Evolutionary conservation across 1,284 basidiomycete genomes (phyloP).

Genomic region (Pseudozyma hubeiensis): DNA sequence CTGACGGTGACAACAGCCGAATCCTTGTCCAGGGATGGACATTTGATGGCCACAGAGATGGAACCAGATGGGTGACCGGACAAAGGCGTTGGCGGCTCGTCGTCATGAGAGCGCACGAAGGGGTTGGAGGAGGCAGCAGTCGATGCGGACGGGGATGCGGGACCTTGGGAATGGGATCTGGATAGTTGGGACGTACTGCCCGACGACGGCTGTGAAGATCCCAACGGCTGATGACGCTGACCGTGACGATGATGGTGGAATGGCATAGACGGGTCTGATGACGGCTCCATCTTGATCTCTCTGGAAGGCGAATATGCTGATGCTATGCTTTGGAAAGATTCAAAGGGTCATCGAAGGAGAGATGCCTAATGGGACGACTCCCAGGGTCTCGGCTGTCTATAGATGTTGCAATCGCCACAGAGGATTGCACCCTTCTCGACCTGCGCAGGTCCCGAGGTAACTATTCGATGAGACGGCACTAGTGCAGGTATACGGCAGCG

Average conservation of each 20-base stretch:
- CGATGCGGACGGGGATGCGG: constrained; percentile 29
- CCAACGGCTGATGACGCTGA: constrained; percentile 19
- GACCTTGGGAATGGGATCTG: constrained; percentile 17
- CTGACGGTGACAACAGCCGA: constrained; percentile 32
- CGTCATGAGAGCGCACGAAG: constrained; percentile 31
- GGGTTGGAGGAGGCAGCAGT: constrained; percentile 30
- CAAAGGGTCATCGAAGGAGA: neutral
- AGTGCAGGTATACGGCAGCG: no score
- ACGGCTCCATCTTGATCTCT: constrained; percentile 14
- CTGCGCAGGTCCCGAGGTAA: no score
- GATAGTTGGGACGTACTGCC: constrained; percentile 25
- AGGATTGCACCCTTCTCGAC: no score
- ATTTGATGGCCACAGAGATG: constrained; percentile 45
- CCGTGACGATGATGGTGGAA: constrained; percentile 22
- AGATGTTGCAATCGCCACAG: no score
- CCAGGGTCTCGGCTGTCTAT: no score
- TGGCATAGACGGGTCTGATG: constrained; percentile 23
- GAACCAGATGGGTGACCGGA: constrained; percentile 1
- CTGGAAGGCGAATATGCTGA: neutral
- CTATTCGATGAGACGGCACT: no score
- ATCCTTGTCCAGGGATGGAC: constrained; percentile 49
- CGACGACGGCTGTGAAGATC: constrained; percentile 7
- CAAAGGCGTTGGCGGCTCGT: constrained; percentile 8
- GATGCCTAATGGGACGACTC: no score
- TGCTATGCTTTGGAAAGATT: neutral